Base-by-base conservation (phyloP, 306 rosid species). In the Arachis hypogaea region DNA sequence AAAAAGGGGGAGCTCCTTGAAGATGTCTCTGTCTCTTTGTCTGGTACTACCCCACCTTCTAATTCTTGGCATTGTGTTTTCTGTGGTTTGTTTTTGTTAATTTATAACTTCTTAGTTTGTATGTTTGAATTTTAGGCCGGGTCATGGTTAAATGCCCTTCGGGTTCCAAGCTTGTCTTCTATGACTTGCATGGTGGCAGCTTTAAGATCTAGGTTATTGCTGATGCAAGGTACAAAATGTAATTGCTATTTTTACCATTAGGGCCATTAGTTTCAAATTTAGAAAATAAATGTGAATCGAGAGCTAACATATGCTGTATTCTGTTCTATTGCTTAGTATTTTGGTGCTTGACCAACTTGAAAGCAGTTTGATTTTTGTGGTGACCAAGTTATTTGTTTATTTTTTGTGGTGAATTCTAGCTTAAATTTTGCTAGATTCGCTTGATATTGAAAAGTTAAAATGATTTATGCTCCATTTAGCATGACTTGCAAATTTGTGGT, bases 141-240 rank as follows among this genome's bases (percentile, higher is more conserved):
- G 86, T 76, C 88, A 93, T 83, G 77, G 76, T 64, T 84, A 92
- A 92, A 62, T 84, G 96, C 2, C 66, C 96, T 5, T 90, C 96
- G 54, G 85, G 89, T 50, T 77, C 90, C 5, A 92, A 86, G 84
- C 89, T 92, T 29, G 78, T 86, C 61, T 90, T 92, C 71, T 92
- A 92, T 76, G 28, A 22, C 28, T 22, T 22, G 28, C 28, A 22
- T 22, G 28, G 28, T 22, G 28, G 1, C 28, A 1, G 84, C 69
- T 76, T 51, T 73, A 90, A 92, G 75, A 92, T 89, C 57, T 96
- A 92, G 85, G 96, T 92, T 49, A 88, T 92, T 93, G 86, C 94
- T 9, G 96, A 90, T 85, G 90, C 89, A 46, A 89, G 96, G 98
- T 92, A 83, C 59, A 12, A 46, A 42, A 33, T 3, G 5, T 36